Evolutionary conservation across 768 basidiomycete species (phyloP).

Genomic region (Kondoa subrosea): DNA sequence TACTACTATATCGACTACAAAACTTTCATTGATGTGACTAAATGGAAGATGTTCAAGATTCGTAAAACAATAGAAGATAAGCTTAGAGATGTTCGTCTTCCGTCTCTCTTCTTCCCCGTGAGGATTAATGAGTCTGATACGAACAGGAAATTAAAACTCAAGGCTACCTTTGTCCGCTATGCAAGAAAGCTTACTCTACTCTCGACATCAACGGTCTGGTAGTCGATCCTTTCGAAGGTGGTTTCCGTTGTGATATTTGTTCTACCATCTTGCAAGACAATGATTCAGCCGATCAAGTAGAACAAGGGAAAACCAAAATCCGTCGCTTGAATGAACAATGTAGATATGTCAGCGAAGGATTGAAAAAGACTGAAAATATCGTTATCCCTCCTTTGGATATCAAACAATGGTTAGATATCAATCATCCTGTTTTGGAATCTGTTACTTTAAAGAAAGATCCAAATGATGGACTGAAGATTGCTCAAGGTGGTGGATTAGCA

Average conservation of each 20-base stretch:
- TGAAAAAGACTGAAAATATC: slow-evolving; percentile 79
- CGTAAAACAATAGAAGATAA: slow-evolving; percentile 71
- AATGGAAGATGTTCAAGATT: slow-evolving; percentile 92
- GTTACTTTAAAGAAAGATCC: slow-evolving; percentile 43
- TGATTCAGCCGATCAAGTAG: slow-evolving; percentile 68
- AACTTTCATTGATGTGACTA: slow-evolving; percentile 89
- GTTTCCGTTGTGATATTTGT: slow-evolving; percentile 76
- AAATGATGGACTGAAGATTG: slow-evolving; percentile 9
- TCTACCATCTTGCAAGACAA: slow-evolving; percentile 69
- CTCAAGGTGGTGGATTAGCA: slow-evolving; percentile 40
- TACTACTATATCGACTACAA: slow-evolving; percentile 97
- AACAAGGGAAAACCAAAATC: slow-evolving; percentile 83
- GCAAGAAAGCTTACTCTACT: slow-evolving; percentile 63
- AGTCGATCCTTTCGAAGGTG: slow-evolving; percentile 50
- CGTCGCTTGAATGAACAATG: slow-evolving; percentile 85
- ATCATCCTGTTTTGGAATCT: slow-evolving; percentile 52
- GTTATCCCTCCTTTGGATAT: slow-evolving; percentile 52
- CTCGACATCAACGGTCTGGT: slow-evolving; percentile 62
- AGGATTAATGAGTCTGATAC: neutral
- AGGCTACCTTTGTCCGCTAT: slow-evolving; percentile 89
- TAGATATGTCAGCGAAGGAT: slow-evolving; percentile 64
- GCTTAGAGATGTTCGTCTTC: slow-evolving; percentile 49
- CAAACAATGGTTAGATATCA: slow-evolving; percentile 36
- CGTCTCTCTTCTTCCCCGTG: neutral
- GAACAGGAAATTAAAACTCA: slow-evolving; percentile 81